These are phyloP conservation scores for Aegilops sharonensis DNA, from an alignment of 176 grass and related monocot species.

Conservation along the genomic window DNA sequence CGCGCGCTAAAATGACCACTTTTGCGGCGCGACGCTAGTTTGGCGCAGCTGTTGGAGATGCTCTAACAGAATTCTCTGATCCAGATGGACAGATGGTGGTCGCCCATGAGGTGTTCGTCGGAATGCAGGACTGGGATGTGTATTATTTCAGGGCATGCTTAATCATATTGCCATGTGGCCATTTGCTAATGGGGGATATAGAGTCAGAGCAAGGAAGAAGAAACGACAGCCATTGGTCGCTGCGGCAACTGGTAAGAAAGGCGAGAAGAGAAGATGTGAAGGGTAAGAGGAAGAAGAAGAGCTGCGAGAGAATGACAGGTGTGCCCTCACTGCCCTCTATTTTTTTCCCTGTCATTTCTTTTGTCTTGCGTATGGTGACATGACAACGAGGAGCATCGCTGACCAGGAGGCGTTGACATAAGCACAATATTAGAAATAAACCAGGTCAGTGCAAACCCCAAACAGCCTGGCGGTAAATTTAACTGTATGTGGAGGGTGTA, in stretches of 20 bases:
- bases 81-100: background rate
- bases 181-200: background rate
- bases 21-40: too few species aligned
- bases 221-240: background rate
- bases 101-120: background rate
- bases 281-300: background rate
- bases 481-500: background rate
- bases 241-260: background rate
- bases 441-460: background rate
- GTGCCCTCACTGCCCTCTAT: background rate
- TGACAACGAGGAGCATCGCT: background rate
- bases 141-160: background rate
- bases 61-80: too few species aligned
- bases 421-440: background rate
- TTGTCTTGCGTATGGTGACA: background rate
- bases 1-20: too few species aligned
- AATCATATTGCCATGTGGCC: background rate
- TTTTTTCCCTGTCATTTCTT: background rate
- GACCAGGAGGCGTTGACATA: background rate
- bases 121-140: background rate
- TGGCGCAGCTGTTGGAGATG: too few species aligned
- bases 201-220: background rate
- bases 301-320: background rate
- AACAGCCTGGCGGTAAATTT: background rate
- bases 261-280: background rate